Base-by-base conservation (phyloP, 2,329 filamentous ascomycete species). In the Botrytis cinerea region DNA sequence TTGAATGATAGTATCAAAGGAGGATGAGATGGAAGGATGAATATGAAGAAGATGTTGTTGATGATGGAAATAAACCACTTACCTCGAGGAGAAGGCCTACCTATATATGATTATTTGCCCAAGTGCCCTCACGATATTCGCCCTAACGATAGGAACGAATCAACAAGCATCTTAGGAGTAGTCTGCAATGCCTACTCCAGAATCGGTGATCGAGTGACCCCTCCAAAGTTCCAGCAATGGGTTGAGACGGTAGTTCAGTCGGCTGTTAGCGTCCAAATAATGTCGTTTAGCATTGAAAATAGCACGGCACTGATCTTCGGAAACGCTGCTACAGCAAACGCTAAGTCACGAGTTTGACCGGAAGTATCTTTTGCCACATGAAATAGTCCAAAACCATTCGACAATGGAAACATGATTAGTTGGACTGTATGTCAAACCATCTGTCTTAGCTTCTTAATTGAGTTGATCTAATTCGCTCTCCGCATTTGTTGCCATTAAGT, bases 171-270 rank as follows among this genome's bases (percentile, higher is more conserved):
- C 22, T 54, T 20, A 28, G 25, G 64, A 67, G 25, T 67, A 54
- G n/a, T 57, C 35, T 16, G 66, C 40, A 28, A 32, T 69, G 54
- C 32, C 16, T 69, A 32, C 25, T 57, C 9, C 25, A 32, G 40
- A 46, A 70, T 60, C 45, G n/a, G 38, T 60, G 51, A 70, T 40
- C 18, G 16, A 51, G 14, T 54, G 43, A 73, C 64, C 43, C 64
- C 64, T 61, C 64, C 64, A 43, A 45, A 10, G 20, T 28, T n/a
- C n/a, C 18, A 57, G 54, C 43, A 16, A 46, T 57, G 51, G 51
- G 22, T 38, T 68, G 48, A 43, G 71, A 70, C 71, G 71, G 66
- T 73, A 70, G 46, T 70, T 70, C 61, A 54, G n/a, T 62, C 71
- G 71, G 71, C 71, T 73, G 54, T 70, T 72, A 59, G n/a, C n/a